These are phyloP conservation scores for Aspergillus incahuasiensis DNA, from an alignment of 495 filamentous ascomycete species.

Conservation along the genomic window DNA sequence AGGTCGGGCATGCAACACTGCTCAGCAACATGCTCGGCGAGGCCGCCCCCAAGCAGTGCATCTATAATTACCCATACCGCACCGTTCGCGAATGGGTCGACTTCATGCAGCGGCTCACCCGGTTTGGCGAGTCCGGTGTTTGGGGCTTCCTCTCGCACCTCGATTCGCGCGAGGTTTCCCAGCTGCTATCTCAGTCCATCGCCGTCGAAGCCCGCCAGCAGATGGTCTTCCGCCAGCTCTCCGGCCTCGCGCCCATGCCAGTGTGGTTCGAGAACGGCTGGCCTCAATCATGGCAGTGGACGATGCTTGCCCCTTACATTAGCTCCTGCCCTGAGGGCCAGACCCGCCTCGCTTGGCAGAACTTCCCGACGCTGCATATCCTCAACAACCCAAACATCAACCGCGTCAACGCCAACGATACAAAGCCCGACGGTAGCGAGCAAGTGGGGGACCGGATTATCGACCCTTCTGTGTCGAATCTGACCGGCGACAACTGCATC, in stretches of 20 bases:
- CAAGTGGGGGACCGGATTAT: neutral
- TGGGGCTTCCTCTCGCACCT: slow-evolving; percentile 82
- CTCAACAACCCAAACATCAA: slow-evolving; percentile 73
- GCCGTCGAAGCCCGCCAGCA: slow-evolving; percentile 85
- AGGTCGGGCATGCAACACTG: slow-evolving; percentile 74
- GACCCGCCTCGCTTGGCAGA: slow-evolving; percentile 81
- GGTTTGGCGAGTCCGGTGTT: slow-evolving; percentile 76
- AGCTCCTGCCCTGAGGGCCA: slow-evolving; percentile 68
- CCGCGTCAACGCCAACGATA: slow-evolving; percentile 52
- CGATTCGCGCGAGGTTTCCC: slow-evolving; percentile 68
- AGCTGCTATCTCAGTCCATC: slow-evolving; percentile 71
- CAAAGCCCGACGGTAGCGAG: slow-evolving; percentile 28
- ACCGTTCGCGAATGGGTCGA: slow-evolving; percentile 78
- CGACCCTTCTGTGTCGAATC: slow-evolving; percentile 10
- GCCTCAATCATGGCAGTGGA: slow-evolving; percentile 86
- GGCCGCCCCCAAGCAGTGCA: slow-evolving; percentile 65
- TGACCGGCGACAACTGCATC: slow-evolving; percentile 45
- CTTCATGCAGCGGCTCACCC: slow-evolving; percentile 82
- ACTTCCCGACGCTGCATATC: slow-evolving; percentile 72
- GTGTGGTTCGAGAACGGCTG: slow-evolving; percentile 80
- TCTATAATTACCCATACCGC: slow-evolving; percentile 76
- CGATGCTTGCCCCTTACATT: slow-evolving; percentile 79
- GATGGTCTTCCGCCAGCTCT: slow-evolving; percentile 82
- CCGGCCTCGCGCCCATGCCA: slow-evolving; percentile 78
- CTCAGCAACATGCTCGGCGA: slow-evolving; percentile 76